Conservation (phyloP, 208 protist species). For the Leishmania arabica region DNA sequence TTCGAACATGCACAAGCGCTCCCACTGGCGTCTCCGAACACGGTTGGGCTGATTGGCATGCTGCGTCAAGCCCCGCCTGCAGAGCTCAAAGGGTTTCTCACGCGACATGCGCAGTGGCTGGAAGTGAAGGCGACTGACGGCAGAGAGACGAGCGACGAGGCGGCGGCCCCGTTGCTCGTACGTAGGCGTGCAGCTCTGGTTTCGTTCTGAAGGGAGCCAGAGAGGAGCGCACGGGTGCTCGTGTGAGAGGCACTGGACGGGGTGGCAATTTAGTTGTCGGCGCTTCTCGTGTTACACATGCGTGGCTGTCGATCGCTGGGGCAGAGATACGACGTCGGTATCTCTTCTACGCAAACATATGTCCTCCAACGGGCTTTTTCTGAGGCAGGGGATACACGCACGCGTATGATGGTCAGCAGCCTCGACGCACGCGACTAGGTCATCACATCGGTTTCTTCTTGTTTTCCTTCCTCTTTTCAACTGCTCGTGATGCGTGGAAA, state of each 20-base stretch:
- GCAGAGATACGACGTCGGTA: not conserved
- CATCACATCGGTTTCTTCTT: not conserved
- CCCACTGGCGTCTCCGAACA: not conserved
- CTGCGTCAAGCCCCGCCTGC: constrained; percentile 7
- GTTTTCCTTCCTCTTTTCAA: not conserved
- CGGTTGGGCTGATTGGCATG: constrained; percentile 30
- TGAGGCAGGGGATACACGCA: not conserved
- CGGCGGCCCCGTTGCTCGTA: constrained; percentile 51
- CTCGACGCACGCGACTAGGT: not conserved
- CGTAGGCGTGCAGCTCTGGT: constrained; percentile 44
- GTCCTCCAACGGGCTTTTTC: not conserved
- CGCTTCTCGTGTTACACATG: not conserved
- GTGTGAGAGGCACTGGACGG: not conserved
- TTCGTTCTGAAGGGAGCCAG: constrained; percentile 34
- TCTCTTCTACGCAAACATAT: not conserved
- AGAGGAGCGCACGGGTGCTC: constrained; percentile 10
- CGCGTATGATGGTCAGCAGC: not conserved
- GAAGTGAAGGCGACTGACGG: not conserved
- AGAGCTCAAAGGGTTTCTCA: not conserved
- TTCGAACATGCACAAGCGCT: not conserved
- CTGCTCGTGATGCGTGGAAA: not conserved
- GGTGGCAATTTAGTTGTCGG: not conserved
- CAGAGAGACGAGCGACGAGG: not conserved
- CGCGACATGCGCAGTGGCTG: constrained; percentile 14
- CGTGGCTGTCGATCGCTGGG: not conserved